Percentiles rank a stretch among this genome's conserved stretches.
These are phyloP conservation scores for Penicillium silybi DNA, from an alignment of 495 filamentous ascomycete genomes.

Conservation along the genomic window DNA sequence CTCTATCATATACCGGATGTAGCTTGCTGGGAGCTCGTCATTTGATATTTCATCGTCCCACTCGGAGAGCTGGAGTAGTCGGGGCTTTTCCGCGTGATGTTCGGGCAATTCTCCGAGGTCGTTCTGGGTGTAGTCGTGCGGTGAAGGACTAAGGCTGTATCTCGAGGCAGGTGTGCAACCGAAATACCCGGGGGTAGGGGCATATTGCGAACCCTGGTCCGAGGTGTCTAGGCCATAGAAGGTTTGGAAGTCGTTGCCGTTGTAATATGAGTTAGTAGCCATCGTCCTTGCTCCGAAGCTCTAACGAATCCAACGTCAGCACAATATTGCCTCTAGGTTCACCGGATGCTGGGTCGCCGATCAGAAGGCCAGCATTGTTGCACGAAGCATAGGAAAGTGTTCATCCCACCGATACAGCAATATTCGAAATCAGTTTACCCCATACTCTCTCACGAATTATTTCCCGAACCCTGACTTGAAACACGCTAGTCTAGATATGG, in stretches of 20 bases:
- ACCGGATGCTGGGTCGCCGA: neutral
- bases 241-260: neutral
- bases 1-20: constrained; percentile 32
- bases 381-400: constrained; percentile 1
- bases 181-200: constrained; percentile 13
- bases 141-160: constrained; percentile 7
- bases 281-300: constrained; percentile 1
- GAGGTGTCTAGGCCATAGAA: neutral
- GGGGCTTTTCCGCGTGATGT: constrained; percentile 1
- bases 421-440: too few relatives aligned
- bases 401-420: neutral
- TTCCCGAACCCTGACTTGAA: too few relatives aligned
- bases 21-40: constrained; percentile 24
- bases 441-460: too few relatives aligned
- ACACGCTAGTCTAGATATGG: too few relatives aligned
- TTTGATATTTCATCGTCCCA: constrained; percentile 11
- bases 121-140: constrained; percentile 1
- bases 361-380: constrained; percentile 1
- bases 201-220: too few relatives aligned
- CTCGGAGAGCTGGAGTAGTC: constrained; percentile 11
- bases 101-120: constrained; percentile 6
- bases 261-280: constrained; percentile 6
- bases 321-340: neutral
- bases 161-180: constrained; percentile 3
- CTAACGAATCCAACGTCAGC: constrained; percentile 1